Evolutionary conservation across 83 land plant genomes (phyloP).

Genomic region (Larix sibirica): DNA sequence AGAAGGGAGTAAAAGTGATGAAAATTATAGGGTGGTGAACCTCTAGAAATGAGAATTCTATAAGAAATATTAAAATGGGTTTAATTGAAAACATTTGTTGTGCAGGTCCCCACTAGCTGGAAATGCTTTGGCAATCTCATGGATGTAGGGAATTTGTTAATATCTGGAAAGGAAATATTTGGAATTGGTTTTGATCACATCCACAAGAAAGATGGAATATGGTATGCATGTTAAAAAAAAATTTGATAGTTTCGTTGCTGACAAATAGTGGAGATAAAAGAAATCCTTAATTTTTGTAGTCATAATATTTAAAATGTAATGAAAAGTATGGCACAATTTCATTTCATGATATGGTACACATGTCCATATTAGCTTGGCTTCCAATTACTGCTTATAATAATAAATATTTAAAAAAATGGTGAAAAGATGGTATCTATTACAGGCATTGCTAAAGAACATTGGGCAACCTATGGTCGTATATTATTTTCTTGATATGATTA

Average conservation of each 20-base stretch:
- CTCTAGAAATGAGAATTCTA: not conserved
- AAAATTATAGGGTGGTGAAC: not conserved
- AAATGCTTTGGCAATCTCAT: conserved; percentile 95
- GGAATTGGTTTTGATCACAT: conserved; percentile 98
- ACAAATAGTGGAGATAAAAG: no score
- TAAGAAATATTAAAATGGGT: not conserved
- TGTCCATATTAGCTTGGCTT: conserved; percentile 96
- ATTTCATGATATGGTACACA: conserved; percentile 11
- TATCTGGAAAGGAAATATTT: conserved; percentile 98
- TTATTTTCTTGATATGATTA: conserved; percentile 92
- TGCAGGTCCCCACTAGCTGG: conserved; percentile 97
- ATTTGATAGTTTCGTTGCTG: not conserved
- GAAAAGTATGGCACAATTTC: not conserved
- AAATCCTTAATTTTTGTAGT: not conserved
- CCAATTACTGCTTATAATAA: conserved; percentile 83
- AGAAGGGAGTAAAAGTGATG: not conserved
- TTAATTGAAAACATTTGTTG: not conserved
- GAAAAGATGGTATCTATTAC: conserved; percentile 78
- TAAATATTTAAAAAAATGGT: conserved; percentile 65
- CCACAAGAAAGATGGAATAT: conserved; percentile 98
- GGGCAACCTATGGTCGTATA: conserved; percentile 84
- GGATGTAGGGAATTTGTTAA: conserved; percentile 93
- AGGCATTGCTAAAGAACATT: conserved; percentile 84
- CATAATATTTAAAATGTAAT: not conserved
- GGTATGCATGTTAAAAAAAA: conserved; percentile 38